phyloP scores from a whole-genome alignment of 305 asterid species.

The Fraxinus ornus region DNA sequence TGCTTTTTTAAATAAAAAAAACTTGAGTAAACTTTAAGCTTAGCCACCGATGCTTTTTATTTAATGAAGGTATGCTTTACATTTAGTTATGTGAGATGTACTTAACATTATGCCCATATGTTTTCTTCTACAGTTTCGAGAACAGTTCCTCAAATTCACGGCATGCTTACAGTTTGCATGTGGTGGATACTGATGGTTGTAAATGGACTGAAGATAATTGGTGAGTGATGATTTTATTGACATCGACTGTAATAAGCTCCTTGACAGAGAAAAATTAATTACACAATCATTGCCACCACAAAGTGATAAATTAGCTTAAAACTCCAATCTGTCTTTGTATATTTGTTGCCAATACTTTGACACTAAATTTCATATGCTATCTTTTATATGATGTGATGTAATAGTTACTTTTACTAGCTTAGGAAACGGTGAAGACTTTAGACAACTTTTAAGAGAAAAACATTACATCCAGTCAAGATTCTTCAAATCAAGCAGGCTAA shows the following conservation, averaged over 20 bases:
- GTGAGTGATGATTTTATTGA: conserved; percentile 37
- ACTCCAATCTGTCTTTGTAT: neutral
- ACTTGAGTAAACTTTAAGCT: neutral
- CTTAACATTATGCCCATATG: neutral
- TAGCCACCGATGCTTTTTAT: neutral
- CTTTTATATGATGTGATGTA: neutral
- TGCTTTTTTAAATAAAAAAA: neutral
- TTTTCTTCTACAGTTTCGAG: conserved; percentile 61
- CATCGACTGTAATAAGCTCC: neutral
- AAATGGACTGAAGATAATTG: conserved; percentile 85
- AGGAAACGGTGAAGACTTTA: neutral
- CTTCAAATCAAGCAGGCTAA: neutral
- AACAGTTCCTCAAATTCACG: conserved; percentile 75
- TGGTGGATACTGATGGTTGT: conserved; percentile 85
- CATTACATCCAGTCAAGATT: neutral
- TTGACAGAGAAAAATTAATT: neutral
- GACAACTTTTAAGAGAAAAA: neutral
- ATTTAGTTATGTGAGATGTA: neutral
- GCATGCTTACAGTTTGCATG: conserved; percentile 90
- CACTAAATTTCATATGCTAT: neutral
- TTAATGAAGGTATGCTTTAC: neutral
- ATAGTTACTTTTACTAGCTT: neutral
- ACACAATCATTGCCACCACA: neutral
- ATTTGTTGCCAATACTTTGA: neutral
- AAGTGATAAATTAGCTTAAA: neutral